phyloP scores from a whole-genome alignment of 345 rosid genomes.

The Rubroshorea leprosula region DNA sequence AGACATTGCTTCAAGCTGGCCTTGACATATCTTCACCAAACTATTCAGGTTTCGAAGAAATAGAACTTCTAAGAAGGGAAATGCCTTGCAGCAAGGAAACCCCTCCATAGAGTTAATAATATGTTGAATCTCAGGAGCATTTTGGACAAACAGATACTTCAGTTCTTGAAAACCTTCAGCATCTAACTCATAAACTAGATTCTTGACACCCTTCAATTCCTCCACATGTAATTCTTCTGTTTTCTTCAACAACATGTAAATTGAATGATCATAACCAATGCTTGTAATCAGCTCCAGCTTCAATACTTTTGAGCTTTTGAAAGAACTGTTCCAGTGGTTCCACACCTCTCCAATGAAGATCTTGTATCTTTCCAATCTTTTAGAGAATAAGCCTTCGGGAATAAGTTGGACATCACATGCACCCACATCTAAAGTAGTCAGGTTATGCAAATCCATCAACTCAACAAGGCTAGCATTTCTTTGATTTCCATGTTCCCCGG shows the following conservation, averaged over 20 bases:
- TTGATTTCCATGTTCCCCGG: too few relatives aligned
- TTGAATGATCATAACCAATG: too few relatives aligned
- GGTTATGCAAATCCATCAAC: constrained; percentile 5
- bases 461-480: too few relatives aligned
- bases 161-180: neutral
- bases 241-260: too few relatives aligned
- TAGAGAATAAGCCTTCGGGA: too few relatives aligned
- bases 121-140: neutral
- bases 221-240: constrained; percentile 2
- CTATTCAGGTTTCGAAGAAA: neutral
- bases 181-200: constrained; percentile 1
- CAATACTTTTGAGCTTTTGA: too few relatives aligned
- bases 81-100: neutral
- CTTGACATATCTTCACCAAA: neutral
- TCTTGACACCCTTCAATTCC: neutral
- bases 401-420: constrained; percentile 6
- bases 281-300: too few relatives aligned
- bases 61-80: neutral
- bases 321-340: too few relatives aligned
- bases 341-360: too few relatives aligned
- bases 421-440: constrained; percentile 11
- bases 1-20: neutral
- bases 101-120: neutral
- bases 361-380: too few relatives aligned
- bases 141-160: neutral